Percentiles rank a stretch among this genome's conserved stretches.
These are phyloP conservation scores for Paraphysoderma sedebokerense DNA, from an alignment of 371 early-diverging fungal genomes.

Conservation along the genomic window DNA sequence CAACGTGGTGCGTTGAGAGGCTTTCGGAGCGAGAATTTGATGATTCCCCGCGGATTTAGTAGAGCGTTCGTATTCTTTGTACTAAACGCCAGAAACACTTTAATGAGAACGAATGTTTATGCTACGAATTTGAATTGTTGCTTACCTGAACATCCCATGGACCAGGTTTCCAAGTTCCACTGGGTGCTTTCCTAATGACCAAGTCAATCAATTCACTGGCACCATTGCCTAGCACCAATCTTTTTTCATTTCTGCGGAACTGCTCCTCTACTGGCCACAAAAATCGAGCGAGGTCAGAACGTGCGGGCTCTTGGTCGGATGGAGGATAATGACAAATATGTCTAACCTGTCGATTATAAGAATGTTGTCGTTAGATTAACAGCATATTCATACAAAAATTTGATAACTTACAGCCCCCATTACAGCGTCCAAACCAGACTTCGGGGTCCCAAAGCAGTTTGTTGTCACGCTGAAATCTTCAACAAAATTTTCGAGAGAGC, in stretches of 20 bases:
- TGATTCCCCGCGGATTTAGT: constrained; percentile 53
- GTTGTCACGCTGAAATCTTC: constrained; percentile 80
- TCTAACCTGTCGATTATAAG: neutral
- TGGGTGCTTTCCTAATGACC: constrained; percentile 50
- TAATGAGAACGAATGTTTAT: neutral
- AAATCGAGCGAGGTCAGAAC: constrained; percentile 54
- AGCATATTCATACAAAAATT: neutral
- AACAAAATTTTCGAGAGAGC: constrained; percentile 55
- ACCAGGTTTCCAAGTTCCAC: constrained; percentile 57
- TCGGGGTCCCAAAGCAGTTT: constrained; percentile 63
- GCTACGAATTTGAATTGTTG: neutral
- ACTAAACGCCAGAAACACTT: constrained; percentile 20
- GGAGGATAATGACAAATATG: constrained; percentile 71
- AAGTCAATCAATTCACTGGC: constrained; percentile 74
- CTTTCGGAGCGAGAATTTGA: constrained; percentile 22
- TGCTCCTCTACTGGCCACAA: constrained; percentile 41
- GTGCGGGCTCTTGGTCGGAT: constrained; percentile 74
- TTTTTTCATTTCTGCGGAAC: constrained; percentile 13
- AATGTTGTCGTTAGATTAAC: neutral
- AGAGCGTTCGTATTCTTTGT: constrained; percentile 70
- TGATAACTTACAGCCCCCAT: neutral
- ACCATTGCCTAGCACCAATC: constrained; percentile 64
- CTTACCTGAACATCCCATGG: constrained; percentile 47
- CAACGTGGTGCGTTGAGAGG: constrained; percentile 30
- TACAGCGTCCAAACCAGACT: constrained; percentile 43